These are phyloP conservation scores for Alternaria sp. DNA, from an alignment of 2,329 filamentous ascomycete genomes.

Conservation along the genomic window DNA sequence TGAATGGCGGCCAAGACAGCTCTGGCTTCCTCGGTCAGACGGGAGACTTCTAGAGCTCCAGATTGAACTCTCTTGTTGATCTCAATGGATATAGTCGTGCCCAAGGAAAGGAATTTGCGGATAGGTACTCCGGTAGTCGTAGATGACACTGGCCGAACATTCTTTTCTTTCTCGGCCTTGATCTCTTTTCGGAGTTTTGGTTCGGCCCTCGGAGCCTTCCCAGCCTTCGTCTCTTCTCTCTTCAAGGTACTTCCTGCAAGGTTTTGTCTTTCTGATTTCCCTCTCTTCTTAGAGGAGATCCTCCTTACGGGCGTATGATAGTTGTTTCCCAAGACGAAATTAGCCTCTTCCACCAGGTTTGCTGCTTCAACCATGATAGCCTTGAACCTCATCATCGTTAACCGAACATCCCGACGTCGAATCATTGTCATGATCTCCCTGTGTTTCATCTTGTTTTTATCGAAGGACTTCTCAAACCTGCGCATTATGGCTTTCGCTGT, in stretches of 20 bases:
- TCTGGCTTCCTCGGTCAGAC: conserved; percentile 7
- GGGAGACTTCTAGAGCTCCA: background rate
- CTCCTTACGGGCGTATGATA: background rate
- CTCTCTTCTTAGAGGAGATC: background rate
- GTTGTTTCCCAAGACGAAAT: background rate
- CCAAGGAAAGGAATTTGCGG: background rate
- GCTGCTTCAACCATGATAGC: background rate
- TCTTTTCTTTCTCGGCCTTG: background rate
- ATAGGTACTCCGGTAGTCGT: background rate
- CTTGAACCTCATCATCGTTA: background rate
- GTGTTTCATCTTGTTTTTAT: background rate
- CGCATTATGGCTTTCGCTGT: conserved; percentile 10
- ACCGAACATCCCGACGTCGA: background rate
- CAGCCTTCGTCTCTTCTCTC: background rate
- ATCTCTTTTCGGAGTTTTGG: background rate
- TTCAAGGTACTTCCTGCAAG: background rate
- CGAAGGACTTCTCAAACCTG: conserved; percentile 1
- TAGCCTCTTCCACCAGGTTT: background rate
- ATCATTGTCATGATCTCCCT: background rate
- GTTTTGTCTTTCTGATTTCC: background rate
- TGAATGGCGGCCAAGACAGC: background rate
- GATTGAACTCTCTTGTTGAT: background rate
- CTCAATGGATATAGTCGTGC: background rate
- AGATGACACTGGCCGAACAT: background rate
- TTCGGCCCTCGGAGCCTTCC: background rate